phyloP scores from a whole-genome alignment of 73 alveolate species.

The Effrenium voratum region DNA sequence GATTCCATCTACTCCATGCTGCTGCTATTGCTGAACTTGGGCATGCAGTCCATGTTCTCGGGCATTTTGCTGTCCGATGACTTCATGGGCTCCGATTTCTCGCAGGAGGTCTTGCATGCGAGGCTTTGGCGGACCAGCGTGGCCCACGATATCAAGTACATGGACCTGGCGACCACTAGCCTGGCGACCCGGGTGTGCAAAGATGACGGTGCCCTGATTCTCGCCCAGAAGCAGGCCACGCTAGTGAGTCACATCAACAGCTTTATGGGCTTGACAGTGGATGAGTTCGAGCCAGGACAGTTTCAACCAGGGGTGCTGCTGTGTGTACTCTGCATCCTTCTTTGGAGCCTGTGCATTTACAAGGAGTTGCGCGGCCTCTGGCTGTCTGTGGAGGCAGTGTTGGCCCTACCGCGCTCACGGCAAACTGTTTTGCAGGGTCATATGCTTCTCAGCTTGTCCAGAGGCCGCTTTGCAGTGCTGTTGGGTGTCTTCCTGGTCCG shows the following conservation, averaged over 20 bases:
- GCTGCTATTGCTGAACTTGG: constrained; percentile 39
- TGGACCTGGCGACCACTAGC: constrained; percentile 22
- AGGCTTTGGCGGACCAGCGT: constrained; percentile 78
- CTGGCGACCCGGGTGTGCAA: constrained; percentile 52
- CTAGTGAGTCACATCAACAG: constrained; percentile 57
- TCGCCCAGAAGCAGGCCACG: constrained; percentile 34
- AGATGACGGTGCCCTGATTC: constrained; percentile 67
- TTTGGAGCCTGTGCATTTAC: constrained; percentile 88
- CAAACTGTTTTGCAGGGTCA: constrained; percentile 12
- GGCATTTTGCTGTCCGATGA: constrained; percentile 62
- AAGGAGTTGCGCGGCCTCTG: constrained; percentile 57
- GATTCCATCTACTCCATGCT: constrained; percentile 15
- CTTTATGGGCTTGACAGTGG: background rate
- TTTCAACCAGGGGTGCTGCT: constrained; percentile 43
- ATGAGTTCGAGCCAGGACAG: background rate
- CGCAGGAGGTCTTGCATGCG: background rate
- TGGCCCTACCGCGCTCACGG: constrained; percentile 17
- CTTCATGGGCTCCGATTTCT: constrained; percentile 32
- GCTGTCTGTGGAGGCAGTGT: background rate
- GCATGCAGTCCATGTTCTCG: constrained; percentile 53
- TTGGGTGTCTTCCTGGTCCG: constrained; percentile 29
- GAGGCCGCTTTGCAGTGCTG: constrained; percentile 39
- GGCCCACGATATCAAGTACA: constrained; percentile 59
- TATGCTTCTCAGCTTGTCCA: background rate
- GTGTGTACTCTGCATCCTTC: constrained; percentile 52